Evolutionary conservation across 345 rosid species (phyloP), one percentile per base, ranked within the genome.

Genomic region (Camelina hispida): DNA sequence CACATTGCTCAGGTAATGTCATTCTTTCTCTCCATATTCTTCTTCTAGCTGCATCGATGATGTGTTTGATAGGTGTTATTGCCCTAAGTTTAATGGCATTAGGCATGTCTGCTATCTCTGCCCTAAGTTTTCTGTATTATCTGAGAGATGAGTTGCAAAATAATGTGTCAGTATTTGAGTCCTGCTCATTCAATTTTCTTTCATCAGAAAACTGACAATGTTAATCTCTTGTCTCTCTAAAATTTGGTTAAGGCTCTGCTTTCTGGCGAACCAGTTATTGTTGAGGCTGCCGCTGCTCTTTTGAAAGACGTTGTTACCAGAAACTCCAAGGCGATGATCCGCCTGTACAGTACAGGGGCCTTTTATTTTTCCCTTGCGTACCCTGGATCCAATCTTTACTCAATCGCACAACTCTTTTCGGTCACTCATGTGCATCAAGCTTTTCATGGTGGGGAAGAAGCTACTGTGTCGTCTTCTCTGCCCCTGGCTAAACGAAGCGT

Each of bases 381-480:
- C 80, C 98, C 99, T 78, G 99, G 99, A 78, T 95, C 99, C 55
- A 92, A 95, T 82, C 93, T 95, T 66, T 81, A 77, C 68, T 85
- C 97, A 18, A 92, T 95, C 59, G 90, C 99, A 62, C 98, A 90
- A 79, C 91, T 95, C 62, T 95, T 95, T 83, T 82, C 93, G 7
- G 88, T 78, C 44, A 95, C 99, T 83, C 99, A 95, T 72, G 90
- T 92, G 72, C 97, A 90, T 85, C 99, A 95, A 88, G 98, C 99
- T 67, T 95, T 95, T 80, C 99, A 95, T 86, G 99, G 99, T 60
- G 99, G 99, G 58, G 98, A 95, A 85, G 97, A 95, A 82, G 99
- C 99, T 78, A 96, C 99, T 77, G 96, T 95, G 77, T 90, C 99
- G 57, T 85, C 97, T 10, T 92, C 99, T 57, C 76, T 95, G 73